A percentile compares a stretch with the other conserved stretches of the same genome.
Evolutionary conservation across 306 rosid genomes (phyloP).

Genomic region (Urtica urens): DNA sequence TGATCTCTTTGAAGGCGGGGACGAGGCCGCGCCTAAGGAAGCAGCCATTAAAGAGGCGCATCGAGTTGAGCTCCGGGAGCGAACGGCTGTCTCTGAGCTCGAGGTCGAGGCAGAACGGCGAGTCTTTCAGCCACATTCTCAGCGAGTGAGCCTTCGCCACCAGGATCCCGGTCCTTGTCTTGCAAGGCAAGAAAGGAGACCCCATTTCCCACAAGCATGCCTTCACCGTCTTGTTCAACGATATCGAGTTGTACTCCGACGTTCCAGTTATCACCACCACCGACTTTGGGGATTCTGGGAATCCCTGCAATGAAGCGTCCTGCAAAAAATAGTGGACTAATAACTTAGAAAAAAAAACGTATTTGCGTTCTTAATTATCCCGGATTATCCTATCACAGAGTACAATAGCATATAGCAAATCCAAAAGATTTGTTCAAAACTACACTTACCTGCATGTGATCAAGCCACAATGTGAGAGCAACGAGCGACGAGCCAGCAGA

Average conservation of each 20-base stretch:
- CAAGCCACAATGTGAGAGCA: conserved; percentile 97
- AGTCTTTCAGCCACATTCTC: conserved; percentile 92
- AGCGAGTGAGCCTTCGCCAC: conserved; percentile 94
- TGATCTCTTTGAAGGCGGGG: conserved; percentile 77
- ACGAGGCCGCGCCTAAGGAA: conserved; percentile 77
- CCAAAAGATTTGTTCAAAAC: too few species aligned
- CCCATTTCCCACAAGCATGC: conserved; percentile 97
- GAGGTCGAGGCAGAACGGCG: conserved; percentile 85
- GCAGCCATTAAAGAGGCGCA: conserved; percentile 75
- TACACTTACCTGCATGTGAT: conserved; percentile 86
- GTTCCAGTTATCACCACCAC: conserved; percentile 88
- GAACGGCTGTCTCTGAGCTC: conserved; percentile 66
- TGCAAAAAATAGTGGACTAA: conserved; percentile 25
- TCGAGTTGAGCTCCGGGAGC: conserved; percentile 61
- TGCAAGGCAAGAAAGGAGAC: conserved; percentile 87
- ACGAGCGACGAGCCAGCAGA: conserved; percentile 95
- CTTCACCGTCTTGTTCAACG: conserved; percentile 68
- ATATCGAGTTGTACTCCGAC: conserved; percentile 81
- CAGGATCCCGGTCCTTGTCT: conserved; percentile 68
- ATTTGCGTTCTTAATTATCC: too few species aligned
- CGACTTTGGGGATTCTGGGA: conserved; percentile 84
- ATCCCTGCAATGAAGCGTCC: conserved; percentile 91
- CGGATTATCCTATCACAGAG: too few species aligned
- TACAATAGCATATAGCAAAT: too few species aligned
- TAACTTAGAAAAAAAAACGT: background rate